Percentiles rank a stretch among this genome's conserved stretches.
Evolutionary conservation across 2,329 filamentous ascomycete genomes (phyloP).

Genomic region (Clarireedia paspali): DNA sequence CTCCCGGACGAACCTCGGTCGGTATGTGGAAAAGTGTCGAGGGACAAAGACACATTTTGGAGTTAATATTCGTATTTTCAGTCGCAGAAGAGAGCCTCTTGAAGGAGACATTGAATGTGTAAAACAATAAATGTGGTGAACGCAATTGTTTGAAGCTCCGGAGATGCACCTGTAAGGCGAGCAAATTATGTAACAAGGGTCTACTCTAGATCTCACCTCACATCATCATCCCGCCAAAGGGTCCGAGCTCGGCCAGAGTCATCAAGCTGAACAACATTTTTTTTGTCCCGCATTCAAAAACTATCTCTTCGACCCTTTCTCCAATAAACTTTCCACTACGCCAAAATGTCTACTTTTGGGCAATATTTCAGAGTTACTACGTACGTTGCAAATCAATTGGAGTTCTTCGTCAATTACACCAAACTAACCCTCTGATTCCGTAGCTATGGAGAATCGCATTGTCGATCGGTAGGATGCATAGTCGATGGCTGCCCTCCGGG

Average conservation of each 20-base stretch:
- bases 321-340: background rate
- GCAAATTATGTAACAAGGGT: background rate
- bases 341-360: constrained; percentile 81
- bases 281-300: background rate
- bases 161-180: background rate
- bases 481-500: constrained; percentile 88
- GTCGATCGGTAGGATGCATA: constrained; percentile 88
- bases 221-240: background rate
- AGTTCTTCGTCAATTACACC: background rate
- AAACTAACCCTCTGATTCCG: background rate
- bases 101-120: background rate
- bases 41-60: background rate
- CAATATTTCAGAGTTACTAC: constrained; percentile 75
- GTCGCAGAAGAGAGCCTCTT: background rate
- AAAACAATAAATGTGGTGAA: background rate
- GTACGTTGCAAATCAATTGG: constrained; percentile 28
- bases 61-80: background rate
- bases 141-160: background rate
- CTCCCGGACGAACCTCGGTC: constrained; percentile 11
- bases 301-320: background rate
- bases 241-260: constrained; percentile 21
- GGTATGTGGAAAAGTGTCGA: background rate
- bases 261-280: constrained; percentile 18
- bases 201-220: constrained; percentile 1
- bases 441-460: constrained; percentile 76